phyloP scores from a whole-genome alignment of 768 basidiomycete genomes.

The Filobasidium wieringae region DNA sequence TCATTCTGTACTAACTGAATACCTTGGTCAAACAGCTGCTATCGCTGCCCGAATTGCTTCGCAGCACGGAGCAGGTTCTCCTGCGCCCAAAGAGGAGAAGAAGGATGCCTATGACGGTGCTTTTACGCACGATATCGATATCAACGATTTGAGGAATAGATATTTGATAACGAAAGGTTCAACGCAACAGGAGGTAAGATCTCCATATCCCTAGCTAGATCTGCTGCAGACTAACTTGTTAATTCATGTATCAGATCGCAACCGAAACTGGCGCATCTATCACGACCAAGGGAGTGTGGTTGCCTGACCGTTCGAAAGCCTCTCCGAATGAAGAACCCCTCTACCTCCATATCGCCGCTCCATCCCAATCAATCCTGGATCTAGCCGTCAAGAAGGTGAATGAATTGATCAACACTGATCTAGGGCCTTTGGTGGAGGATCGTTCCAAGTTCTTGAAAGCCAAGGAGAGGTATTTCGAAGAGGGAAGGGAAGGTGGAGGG shows the following conservation, averaged over 20 bases:
- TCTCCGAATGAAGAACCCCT: slow-evolving; percentile 86
- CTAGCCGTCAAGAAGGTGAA: slow-evolving; percentile 39
- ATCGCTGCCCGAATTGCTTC: slow-evolving; percentile 90
- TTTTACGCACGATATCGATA: slow-evolving; percentile 84
- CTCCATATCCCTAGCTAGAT: not conserved
- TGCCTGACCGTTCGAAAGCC: slow-evolving; percentile 81
- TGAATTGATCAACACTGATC: slow-evolving; percentile 40
- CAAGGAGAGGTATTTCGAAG: slow-evolving; percentile 31
- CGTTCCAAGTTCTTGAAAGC: slow-evolving; percentile 36
- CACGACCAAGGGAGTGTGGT: slow-evolving; percentile 89
- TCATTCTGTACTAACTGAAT: not conserved
- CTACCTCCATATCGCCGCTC: slow-evolving; percentile 82
- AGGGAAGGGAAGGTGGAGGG: slow-evolving; percentile 16
- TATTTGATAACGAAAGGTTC: slow-evolving; percentile 87
- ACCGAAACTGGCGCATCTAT: slow-evolving; percentile 87
- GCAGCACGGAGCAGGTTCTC: slow-evolving; percentile 19
- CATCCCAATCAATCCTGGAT: slow-evolving; percentile 38
- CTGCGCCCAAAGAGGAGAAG: slow-evolving; percentile 38
- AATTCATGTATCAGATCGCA: slow-evolving; percentile 54
- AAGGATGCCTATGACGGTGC: slow-evolving; percentile 66
- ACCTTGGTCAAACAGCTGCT: slow-evolving; percentile 45
- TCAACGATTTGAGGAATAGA: slow-evolving; percentile 89
- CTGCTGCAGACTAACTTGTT: not conserved
- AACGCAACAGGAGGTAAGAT: slow-evolving; percentile 75
- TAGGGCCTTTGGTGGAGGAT: slow-evolving; percentile 41